Evolutionary conservation across 2,329 filamentous ascomycete species (phyloP).

Genomic region (Claviceps arundinis): DNA sequence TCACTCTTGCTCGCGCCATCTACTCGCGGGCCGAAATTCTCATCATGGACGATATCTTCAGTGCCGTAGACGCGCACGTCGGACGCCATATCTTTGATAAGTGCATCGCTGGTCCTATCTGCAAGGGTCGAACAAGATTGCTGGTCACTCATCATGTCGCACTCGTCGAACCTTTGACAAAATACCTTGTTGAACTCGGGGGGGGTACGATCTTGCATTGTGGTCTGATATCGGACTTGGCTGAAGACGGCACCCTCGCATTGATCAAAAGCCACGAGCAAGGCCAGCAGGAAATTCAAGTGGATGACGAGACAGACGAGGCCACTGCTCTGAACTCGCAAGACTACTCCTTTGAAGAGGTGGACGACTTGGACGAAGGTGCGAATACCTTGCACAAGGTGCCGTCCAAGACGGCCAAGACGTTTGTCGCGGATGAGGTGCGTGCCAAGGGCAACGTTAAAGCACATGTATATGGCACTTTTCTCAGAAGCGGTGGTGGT

Average conservation of each 20-base stretch:
- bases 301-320: constrained; percentile 30
- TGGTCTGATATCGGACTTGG: constrained; percentile 53
- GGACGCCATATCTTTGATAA: constrained; percentile 68
- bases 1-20: constrained; percentile 66
- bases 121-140: constrained; percentile 57
- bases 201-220: constrained; percentile 52
- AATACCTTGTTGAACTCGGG: constrained; percentile 61
- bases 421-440: constrained; percentile 67
- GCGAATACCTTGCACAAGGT: constrained; percentile 32
- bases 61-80: constrained; percentile 69
- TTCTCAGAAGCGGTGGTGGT: constrained; percentile 54
- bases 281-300: constrained; percentile 26
- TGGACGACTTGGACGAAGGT: constrained; percentile 24
- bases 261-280: constrained; percentile 45
- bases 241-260: constrained; percentile 40
- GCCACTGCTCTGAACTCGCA: constrained; percentile 43
- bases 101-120: constrained; percentile 58
- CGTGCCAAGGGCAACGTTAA: constrained; percentile 59
- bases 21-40: constrained; percentile 69
- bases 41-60: constrained; percentile 74
- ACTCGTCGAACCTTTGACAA: constrained; percentile 55
- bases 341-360: constrained; percentile 28
- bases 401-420: constrained; percentile 41
- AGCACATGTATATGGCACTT: constrained; percentile 51
- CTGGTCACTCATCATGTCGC: constrained; percentile 71